Percentiles rank a stretch among this genome's conserved stretches.
Conservation (phyloP, 2,329 filamentous ascomycete species). For the Xylariaceae sp. region DNA sequence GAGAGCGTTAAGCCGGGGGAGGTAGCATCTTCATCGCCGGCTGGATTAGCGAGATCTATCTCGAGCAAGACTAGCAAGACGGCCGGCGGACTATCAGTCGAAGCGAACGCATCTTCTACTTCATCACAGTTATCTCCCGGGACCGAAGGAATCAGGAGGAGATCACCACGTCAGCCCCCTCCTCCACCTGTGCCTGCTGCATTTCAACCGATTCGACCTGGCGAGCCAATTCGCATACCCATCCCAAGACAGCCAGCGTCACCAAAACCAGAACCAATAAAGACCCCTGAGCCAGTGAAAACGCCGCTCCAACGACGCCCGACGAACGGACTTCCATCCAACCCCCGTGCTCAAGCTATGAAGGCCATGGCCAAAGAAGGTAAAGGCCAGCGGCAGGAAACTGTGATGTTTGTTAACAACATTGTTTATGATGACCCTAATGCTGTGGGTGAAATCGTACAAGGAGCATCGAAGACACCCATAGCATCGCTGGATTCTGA, state of each 20-base stretch:
- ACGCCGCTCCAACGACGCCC: constrained; percentile 48
- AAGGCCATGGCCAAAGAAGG: constrained; percentile 35
- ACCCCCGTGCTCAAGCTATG: constrained; percentile 46
- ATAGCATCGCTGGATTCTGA: constrained; percentile 29
- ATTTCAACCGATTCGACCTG: constrained; percentile 33
- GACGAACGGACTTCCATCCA: constrained; percentile 51
- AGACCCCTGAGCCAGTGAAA: constrained; percentile 38
- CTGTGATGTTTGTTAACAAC: constrained; percentile 59
- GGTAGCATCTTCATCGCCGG: constrained; percentile 33
- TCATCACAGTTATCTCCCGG: constrained; percentile 55
- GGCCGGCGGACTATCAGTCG: constrained; percentile 33
- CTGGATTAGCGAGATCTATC: constrained; percentile 26
- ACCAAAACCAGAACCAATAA: constrained; percentile 30
- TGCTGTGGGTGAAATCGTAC: constrained; percentile 52
- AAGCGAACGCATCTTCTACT: constrained; percentile 45
- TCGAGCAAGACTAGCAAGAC: constrained; percentile 32
- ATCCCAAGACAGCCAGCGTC: constrained; percentile 40
- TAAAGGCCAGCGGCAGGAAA: constrained; percentile 43
- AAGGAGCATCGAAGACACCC: constrained; percentile 42
- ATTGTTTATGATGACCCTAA: constrained; percentile 58
- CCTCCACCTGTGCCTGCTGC: constrained; percentile 21
- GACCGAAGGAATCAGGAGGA: constrained; percentile 51
- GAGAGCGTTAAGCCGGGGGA: constrained; percentile 45
- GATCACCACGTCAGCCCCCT: constrained; percentile 50
- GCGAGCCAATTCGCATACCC: constrained; percentile 36